Evolutionary conservation across 768 basidiomycete genomes (phyloP).

Genomic region (Royoungia palumana): DNA sequence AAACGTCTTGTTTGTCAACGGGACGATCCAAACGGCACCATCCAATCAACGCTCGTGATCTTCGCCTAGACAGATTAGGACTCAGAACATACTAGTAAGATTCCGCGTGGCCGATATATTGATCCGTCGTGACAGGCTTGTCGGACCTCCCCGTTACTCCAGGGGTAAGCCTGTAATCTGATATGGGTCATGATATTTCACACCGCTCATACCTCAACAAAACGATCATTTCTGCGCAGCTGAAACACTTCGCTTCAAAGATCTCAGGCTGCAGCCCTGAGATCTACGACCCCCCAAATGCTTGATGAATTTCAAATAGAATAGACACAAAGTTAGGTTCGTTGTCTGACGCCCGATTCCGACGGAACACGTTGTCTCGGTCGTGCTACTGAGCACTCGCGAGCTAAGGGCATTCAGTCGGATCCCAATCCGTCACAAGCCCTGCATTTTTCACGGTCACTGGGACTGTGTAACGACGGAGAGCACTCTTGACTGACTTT

Average conservation of each 20-base stretch:
- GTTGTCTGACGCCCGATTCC: not conserved
- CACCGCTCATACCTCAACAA: not conserved
- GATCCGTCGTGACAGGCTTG: not conserved
- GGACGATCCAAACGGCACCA: not conserved
- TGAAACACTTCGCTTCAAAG: no score
- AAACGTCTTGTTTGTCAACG: not conserved
- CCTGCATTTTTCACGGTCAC: constrained; percentile 4
- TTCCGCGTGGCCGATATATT: constrained; percentile 7
- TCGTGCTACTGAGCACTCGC: not conserved
- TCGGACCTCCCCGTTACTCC: not conserved
- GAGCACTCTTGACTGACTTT: constrained; percentile 35
- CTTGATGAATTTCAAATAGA: not conserved
- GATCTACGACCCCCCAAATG: not conserved
- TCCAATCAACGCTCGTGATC: constrained; percentile 22
- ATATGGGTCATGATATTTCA: not conserved
- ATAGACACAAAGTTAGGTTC: constrained; percentile 21
- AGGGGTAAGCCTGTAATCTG: not conserved
- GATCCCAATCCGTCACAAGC: constrained; percentile 7
- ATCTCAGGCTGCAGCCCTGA: not conserved
- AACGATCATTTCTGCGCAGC: not conserved
- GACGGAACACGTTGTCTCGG: constrained; percentile 6
- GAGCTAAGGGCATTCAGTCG: constrained; percentile 7
- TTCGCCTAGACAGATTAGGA: constrained; percentile 16
- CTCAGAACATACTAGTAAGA: not conserved
- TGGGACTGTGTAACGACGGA: not conserved